phyloP scores from a whole-genome alignment of 208 protist genomes.

The Leptomonas pyrrhocoris region DNA sequence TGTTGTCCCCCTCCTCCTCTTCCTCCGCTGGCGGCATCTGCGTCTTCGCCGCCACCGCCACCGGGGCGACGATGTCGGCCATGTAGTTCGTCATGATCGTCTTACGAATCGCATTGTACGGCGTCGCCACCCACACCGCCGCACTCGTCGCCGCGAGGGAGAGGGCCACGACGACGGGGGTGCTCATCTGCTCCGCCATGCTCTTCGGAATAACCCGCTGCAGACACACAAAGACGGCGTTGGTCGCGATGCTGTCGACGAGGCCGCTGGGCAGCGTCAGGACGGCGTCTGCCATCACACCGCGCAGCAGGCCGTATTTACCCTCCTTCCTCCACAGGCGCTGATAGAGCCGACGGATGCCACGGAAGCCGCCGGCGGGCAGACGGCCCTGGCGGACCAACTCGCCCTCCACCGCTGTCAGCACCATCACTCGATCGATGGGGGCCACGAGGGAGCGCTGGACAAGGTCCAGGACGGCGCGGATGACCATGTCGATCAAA shows the following conservation, averaged over 20 bases:
- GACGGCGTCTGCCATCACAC: conserved; percentile 62
- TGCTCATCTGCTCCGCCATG: conserved; percentile 46
- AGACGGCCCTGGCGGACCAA: conserved; percentile 75
- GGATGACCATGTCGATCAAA: conserved; percentile 52
- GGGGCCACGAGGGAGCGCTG: conserved; percentile 69
- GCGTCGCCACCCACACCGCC: conserved; percentile 68
- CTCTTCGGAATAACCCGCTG: conserved; percentile 46
- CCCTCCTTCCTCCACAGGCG: conserved; percentile 76
- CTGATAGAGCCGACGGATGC: conserved; percentile 45
- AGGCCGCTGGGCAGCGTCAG: conserved; percentile 59
- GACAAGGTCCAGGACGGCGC: conserved; percentile 50
- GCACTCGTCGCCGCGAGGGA: conserved; percentile 55
- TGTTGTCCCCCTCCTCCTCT: neutral
- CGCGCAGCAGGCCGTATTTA: conserved; percentile 56
- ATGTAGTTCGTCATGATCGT: conserved; percentile 82
- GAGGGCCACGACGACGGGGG: conserved; percentile 43
- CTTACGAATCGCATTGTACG: conserved; percentile 72
- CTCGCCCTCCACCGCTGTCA: conserved; percentile 81
- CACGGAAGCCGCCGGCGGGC: conserved; percentile 60
- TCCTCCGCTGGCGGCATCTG: no score
- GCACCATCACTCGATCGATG: conserved; percentile 62
- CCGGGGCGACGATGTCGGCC: conserved; percentile 67
- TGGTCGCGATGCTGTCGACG: conserved; percentile 57
- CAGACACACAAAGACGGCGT: conserved; percentile 50
- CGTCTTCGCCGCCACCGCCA: neutral